Conservation (phyloP, 2,329 filamentous ascomycete genomes). For the Botryosphaeria agaves region DNA sequence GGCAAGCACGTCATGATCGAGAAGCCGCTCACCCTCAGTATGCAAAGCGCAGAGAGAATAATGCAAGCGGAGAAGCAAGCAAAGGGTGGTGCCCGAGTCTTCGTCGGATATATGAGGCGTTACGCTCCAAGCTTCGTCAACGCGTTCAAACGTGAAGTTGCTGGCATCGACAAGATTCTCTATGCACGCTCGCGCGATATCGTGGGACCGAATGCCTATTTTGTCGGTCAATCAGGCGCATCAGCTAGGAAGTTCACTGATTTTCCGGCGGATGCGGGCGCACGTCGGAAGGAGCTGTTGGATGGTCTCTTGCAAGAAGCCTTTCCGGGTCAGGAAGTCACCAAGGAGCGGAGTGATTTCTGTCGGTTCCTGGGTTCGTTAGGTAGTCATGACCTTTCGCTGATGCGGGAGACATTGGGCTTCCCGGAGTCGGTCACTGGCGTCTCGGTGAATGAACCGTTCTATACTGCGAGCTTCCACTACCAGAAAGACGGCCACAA, state of each 20-base stretch:
- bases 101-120: conserved; percentile 45
- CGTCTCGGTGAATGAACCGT: conserved; percentile 24
- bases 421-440: conserved; percentile 29
- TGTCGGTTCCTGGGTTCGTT: conserved; percentile 29
- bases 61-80: conserved; percentile 29
- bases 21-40: conserved; percentile 36
- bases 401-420: conserved; percentile 37
- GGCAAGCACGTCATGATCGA: conserved; percentile 42
- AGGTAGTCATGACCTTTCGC: conserved; percentile 35
- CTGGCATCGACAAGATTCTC: conserved; percentile 30
- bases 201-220: conserved; percentile 34
- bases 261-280: conserved; percentile 12
- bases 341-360: conserved; percentile 11
- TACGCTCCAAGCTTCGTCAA: conserved; percentile 38
- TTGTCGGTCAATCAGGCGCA: conserved; percentile 31
- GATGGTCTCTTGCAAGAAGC: conserved; percentile 15
- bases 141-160: conserved; percentile 35
- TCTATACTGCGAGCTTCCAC: conserved; percentile 27
- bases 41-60: conserved; percentile 28
- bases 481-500: conserved; percentile 15
- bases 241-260: conserved; percentile 28
- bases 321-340: conserved; percentile 14
- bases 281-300: conserved; percentile 9
- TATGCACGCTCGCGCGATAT: conserved; percentile 39
- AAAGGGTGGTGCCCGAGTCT: conserved; percentile 24